phyloP scores from a whole-genome alignment of 2,329 filamentous ascomycete genomes.

The Aureobasidium sp. region DNA sequence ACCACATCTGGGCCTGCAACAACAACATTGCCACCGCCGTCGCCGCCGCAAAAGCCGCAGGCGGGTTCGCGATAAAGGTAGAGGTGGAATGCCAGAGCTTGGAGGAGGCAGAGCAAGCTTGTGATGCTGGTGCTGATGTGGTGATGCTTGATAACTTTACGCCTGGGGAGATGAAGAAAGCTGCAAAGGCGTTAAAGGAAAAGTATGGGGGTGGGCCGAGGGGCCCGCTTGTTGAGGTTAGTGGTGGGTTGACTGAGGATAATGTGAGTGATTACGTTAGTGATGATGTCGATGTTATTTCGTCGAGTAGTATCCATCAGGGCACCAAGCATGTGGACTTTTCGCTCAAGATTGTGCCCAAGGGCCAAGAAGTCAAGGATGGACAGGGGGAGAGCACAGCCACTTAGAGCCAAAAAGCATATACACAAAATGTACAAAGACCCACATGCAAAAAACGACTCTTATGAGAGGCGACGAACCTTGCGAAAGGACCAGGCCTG shows the following conservation, averaged over 20 bases:
- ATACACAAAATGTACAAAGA: not conserved
- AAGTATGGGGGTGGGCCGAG: conserved; percentile 61
- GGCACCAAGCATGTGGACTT: conserved; percentile 92
- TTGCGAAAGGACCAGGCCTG: too few species aligned
- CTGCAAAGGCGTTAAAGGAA: conserved; percentile 68
- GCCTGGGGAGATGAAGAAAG: conserved; percentile 66
- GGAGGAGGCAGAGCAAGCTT: conserved; percentile 83
- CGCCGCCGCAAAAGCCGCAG: conserved; percentile 70
- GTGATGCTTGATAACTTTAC: conserved; percentile 98
- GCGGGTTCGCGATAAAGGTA: conserved; percentile 86
- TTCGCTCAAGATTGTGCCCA: conserved; percentile 74
- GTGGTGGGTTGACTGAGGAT: conserved; percentile 75
- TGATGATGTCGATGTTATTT: conserved; percentile 86
- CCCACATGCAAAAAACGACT: not conserved
- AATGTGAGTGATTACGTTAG: conserved; percentile 78
- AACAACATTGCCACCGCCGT: conserved; percentile 80
- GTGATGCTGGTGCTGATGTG: conserved; percentile 83
- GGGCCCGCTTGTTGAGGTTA: conserved; percentile 82
- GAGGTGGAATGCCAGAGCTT: conserved; percentile 93
- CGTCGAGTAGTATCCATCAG: conserved; percentile 94
- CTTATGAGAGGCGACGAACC: not conserved
- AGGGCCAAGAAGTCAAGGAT: conserved; percentile 22
- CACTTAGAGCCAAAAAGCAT: not conserved
- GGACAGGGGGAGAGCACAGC: conserved; percentile 12
- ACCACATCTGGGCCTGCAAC: conserved; percentile 88